Conservation (phyloP, 768 basidiomycete genomes). For the Phylloporus sp. region DNA sequence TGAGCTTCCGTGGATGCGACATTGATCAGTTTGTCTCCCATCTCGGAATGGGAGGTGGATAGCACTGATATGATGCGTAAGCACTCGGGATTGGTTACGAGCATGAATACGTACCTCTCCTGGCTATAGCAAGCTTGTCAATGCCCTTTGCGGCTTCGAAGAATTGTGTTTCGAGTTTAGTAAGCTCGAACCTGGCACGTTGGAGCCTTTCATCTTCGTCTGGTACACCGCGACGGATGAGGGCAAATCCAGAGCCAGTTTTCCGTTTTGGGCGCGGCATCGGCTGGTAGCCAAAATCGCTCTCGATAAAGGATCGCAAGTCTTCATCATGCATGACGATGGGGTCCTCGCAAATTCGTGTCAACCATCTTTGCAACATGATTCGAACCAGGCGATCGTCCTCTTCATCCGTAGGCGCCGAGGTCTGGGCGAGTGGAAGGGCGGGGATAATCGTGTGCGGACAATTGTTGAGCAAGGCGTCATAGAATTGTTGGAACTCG, state of each 20-base stretch:
- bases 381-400: slow-evolving; percentile 94
- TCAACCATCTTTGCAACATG: slow-evolving; percentile 93
- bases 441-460: slow-evolving; percentile 97
- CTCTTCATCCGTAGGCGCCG: slow-evolving; percentile 96
- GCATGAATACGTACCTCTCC: slow-evolving; percentile 57
- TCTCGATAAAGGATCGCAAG: slow-evolving; percentile 91
- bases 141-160: slow-evolving; percentile 90
- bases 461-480: slow-evolving; percentile 82
- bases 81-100: neutral
- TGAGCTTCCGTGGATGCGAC: slow-evolving; percentile 89
- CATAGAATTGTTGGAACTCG: slow-evolving; percentile 94
- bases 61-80: slow-evolving; percentile 48
- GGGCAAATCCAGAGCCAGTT: slow-evolving; percentile 66
- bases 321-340: slow-evolving; percentile 90
- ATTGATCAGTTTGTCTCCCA: slow-evolving; percentile 90
- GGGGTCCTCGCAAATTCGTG: slow-evolving; percentile 87
- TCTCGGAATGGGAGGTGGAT: slow-evolving; percentile 75
- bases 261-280: slow-evolving; percentile 74
- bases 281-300: slow-evolving; percentile 94
- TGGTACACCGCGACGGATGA: slow-evolving; percentile 76
- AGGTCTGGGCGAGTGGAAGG: slow-evolving; percentile 92
- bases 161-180: slow-evolving; percentile 88
- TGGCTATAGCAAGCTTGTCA: slow-evolving; percentile 74
- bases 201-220: slow-evolving; percentile 96
- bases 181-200: slow-evolving; percentile 84